Evolutionary conservation across 2,329 filamentous ascomycete genomes (phyloP).

Genomic region (Fusarium coffeatum): DNA sequence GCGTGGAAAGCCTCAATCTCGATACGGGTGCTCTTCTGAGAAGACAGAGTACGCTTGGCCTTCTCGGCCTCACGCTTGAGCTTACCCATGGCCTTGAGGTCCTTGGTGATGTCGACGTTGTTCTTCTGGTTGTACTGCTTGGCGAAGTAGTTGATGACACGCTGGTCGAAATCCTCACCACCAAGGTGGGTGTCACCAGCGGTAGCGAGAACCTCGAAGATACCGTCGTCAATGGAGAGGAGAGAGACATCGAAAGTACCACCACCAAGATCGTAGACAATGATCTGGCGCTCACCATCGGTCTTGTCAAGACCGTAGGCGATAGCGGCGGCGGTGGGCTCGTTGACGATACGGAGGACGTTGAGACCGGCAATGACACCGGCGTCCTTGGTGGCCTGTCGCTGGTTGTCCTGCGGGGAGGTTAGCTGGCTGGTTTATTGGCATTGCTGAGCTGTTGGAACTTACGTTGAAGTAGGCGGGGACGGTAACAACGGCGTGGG

Average conservation of each 20-base stretch:
- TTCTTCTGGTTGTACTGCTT: conserved; percentile 99
- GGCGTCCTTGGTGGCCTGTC: conserved; percentile 96
- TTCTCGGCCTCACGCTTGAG: conserved; percentile 99
- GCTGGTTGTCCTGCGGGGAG: conserved; percentile 77
- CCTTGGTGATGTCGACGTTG: conserved; percentile 90
- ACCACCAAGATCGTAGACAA: conserved; percentile 94
- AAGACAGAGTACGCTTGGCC: conserved; percentile 97
- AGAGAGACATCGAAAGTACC: conserved; percentile 96
- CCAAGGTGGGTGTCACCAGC: conserved; percentile 97
- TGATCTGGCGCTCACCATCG: conserved; percentile 85
- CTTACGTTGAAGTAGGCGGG: conserved; percentile 92
- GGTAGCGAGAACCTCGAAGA: conserved; percentile 94
- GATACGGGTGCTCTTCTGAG: conserved; percentile 91
- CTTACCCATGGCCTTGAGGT: conserved; percentile 98
- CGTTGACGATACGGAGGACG: conserved; percentile 95
- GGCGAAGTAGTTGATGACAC: conserved; percentile 94
- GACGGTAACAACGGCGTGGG: conserved; percentile 91
- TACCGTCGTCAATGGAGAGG: conserved; percentile 88
- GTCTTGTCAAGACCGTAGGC: conserved; percentile 94
- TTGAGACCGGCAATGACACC: conserved; percentile 92
- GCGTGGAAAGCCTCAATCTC: conserved; percentile 98
- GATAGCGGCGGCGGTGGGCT: conserved; percentile 94
- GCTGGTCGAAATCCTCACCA: conserved; percentile 99
- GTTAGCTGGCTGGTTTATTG: conserved; percentile 36
- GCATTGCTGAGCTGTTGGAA: not conserved